These are phyloP conservation scores for Penicillium longicatenatum DNA, from an alignment of 495 filamentous ascomycete genomes.

Conservation along the genomic window DNA sequence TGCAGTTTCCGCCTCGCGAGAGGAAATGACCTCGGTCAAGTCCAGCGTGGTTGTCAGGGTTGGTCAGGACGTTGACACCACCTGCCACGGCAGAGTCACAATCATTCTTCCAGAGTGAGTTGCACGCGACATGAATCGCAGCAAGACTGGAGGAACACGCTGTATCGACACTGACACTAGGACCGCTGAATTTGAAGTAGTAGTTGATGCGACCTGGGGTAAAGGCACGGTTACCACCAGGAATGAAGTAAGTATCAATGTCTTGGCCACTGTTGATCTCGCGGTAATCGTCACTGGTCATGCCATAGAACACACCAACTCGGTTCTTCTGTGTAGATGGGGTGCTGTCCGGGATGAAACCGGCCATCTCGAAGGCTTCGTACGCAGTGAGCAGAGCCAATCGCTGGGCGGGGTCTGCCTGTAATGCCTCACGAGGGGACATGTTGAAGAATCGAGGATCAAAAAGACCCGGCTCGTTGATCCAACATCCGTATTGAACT, in stretches of 20 bases:
- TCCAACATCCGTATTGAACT: conserved; percentile 87
- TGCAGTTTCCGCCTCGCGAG: conserved; percentile 77
- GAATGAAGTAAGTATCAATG: conserved; percentile 92
- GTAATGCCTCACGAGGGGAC: conserved; percentile 86
- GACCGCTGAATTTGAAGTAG: conserved; percentile 86
- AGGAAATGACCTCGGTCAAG: conserved; percentile 83
- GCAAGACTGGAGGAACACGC: conserved; percentile 87
- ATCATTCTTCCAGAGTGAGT: conserved; percentile 76
- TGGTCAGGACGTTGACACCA: conserved; percentile 78
- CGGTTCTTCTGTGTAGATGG: conserved; percentile 81
- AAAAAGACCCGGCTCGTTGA: conserved; percentile 82
- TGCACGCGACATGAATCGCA: conserved; percentile 82
- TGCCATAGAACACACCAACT: conserved; percentile 90
- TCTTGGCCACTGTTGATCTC: conserved; percentile 90
- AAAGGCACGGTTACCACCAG: conserved; percentile 85
- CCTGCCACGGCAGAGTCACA: conserved; percentile 85
- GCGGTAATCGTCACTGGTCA: conserved; percentile 90
- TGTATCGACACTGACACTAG: conserved; percentile 84
- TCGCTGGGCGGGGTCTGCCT: conserved; percentile 89
- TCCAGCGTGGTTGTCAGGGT: conserved; percentile 82
- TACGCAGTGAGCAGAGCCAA: conserved; percentile 83
- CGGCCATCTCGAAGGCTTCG: conserved; percentile 89
- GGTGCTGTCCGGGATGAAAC: conserved; percentile 83
- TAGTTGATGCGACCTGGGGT: conserved; percentile 87
- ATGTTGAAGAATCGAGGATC: conserved; percentile 94